Percentiles rank a stretch among this genome's conserved stretches.
Conservation (phyloP, 768 basidiomycete species). For the Suillus subalutaceus region DNA sequence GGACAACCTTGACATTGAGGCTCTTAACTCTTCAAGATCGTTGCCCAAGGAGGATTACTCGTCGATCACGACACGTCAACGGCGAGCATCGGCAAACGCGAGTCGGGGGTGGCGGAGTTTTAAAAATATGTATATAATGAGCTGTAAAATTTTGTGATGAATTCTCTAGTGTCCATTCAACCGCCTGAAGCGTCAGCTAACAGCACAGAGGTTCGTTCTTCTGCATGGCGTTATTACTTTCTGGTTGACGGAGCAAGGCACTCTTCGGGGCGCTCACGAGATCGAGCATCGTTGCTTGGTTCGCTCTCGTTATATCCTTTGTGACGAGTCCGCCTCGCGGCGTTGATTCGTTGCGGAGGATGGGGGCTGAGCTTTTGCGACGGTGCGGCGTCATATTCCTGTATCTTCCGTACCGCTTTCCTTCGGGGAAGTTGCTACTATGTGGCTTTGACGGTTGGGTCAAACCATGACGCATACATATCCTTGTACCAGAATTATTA, state of each 20-base stretch:
- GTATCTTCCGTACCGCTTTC: slow-evolving; percentile 66
- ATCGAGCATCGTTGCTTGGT: slow-evolving; percentile 41
- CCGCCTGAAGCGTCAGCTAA: slow-evolving; percentile 65
- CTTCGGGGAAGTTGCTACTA: slow-evolving; percentile 56
- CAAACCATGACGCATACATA: slow-evolving; percentile 80
- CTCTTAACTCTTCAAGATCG: not conserved
- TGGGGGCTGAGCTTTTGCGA: slow-evolving; percentile 47
- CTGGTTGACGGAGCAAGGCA: slow-evolving; percentile 81
- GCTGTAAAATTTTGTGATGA: slow-evolving; percentile 19
- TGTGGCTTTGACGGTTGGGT: slow-evolving; percentile 82
- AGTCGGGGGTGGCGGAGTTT: slow-evolving; percentile 30
- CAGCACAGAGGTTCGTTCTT: slow-evolving; percentile 52
- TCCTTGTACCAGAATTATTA: not conserved
- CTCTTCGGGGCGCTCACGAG: slow-evolving; percentile 54
- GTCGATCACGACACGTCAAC: slow-evolving; percentile 14
- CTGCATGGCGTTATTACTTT: slow-evolving; percentile 64
- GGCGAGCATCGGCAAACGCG: slow-evolving; percentile 16
- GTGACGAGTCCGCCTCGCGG: slow-evolving; percentile 52
- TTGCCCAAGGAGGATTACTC: not conserved
- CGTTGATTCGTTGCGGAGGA: slow-evolving; percentile 52
- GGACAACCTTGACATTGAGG: slow-evolving; percentile 53
- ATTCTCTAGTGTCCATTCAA: slow-evolving; percentile 67
- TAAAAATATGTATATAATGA: slow-evolving; percentile 32
- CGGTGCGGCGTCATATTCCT: slow-evolving; percentile 79
- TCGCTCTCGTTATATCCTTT: slow-evolving; percentile 36